Base-by-base conservation (phyloP, 345 rosid genomes). In the Gossypium mustelinum region DNA sequence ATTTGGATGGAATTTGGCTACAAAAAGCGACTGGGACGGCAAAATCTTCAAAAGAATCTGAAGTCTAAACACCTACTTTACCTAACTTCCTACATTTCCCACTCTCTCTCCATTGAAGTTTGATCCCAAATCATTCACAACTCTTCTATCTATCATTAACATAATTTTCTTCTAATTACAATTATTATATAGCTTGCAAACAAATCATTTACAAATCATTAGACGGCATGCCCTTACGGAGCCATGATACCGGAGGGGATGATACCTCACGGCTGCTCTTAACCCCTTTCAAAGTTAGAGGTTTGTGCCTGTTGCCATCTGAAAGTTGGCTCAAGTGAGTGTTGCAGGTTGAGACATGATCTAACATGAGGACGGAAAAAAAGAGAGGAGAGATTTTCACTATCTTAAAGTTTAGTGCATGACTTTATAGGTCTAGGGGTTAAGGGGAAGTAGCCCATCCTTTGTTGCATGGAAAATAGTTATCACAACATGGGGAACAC, bases 21-120 rank as follows among this genome's bases (percentile, higher is more conserved):
- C 65, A 55, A 54, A 72, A 5, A 34, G 55, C 16, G 82, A 41
- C 7, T 41, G n/a, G 18, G 65, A 61, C 74, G 65, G 52, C 74
- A 51, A 73, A 73, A 73, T 80, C 79, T 77, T 74, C 25, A 13
- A 64, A 66, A 64, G 76, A 81, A 74, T 74, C 73, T 50, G 6
- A 69, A 7, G 57, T 72, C 80, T 73, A 73, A 11, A 27, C 13
- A 16, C 64, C 57, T 74, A 17, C 61, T 20, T 66, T 54, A 51
- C 66, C 77, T 57, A 50, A 44, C 44, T 58, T 7, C 74, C 76
- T 48, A 60, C 5, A 54, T 9, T 29, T 45, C 55, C 73, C 75
- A 58, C 67, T 60, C 48, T 70, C 47, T 43, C 55, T 57, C 69
- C 78, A 68, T 56, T 25, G 60, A 78, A 69, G 50, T 73, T 48